Percentiles rank a stretch among this genome's conserved stretches.
These are phyloP conservation scores for Scheffersomyces amazonensis DNA, from an alignment of 805 yeast species.

Conservation along the genomic window DNA sequence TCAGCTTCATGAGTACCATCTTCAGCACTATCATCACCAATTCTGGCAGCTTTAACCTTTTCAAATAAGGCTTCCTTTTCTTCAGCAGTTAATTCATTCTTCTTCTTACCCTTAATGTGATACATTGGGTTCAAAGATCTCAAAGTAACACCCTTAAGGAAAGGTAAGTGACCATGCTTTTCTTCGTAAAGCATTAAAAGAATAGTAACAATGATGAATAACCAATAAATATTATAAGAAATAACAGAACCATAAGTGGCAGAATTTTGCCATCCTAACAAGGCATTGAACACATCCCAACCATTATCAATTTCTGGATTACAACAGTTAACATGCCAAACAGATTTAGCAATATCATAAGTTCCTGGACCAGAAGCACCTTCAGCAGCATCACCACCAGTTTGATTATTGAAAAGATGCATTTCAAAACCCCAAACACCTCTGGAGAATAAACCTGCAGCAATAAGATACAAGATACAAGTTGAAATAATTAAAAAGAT, in stretches of 20 bases:
- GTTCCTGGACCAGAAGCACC: slow-evolving; percentile 90
- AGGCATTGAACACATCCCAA: slow-evolving; percentile 92
- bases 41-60: slow-evolving; percentile 14
- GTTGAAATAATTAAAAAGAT: slow-evolving; percentile 82
- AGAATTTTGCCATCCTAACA: slow-evolving; percentile 93
- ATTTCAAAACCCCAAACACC: slow-evolving; percentile 85
- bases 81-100: slow-evolving; percentile 46
- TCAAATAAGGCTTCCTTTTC: slow-evolving; percentile 53
- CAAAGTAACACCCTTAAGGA: slow-evolving; percentile 39
- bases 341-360: slow-evolving; percentile 71
- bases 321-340: slow-evolving; percentile 96
- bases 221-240: slow-evolving; percentile 85
- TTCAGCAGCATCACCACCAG: slow-evolving; percentile 94
- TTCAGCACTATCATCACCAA: slow-evolving; percentile 4
- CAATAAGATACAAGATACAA: slow-evolving; percentile 77
- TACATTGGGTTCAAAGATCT: slow-evolving; percentile 33
- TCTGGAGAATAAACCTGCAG: slow-evolving; percentile 89
- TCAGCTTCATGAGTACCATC: background rate
- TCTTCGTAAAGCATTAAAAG: slow-evolving; percentile 72
- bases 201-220: slow-evolving; percentile 54
- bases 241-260: slow-evolving; percentile 88
- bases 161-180: slow-evolving; percentile 73
- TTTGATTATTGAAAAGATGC: slow-evolving; percentile 53
- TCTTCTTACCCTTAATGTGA: slow-evolving; percentile 32
- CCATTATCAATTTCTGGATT: slow-evolving; percentile 86